Percentiles rank a stretch among this genome's conserved stretches.
Evolutionary conservation across 75 land plant genomes (phyloP).

Genomic region (Pinus albicaulis): DNA sequence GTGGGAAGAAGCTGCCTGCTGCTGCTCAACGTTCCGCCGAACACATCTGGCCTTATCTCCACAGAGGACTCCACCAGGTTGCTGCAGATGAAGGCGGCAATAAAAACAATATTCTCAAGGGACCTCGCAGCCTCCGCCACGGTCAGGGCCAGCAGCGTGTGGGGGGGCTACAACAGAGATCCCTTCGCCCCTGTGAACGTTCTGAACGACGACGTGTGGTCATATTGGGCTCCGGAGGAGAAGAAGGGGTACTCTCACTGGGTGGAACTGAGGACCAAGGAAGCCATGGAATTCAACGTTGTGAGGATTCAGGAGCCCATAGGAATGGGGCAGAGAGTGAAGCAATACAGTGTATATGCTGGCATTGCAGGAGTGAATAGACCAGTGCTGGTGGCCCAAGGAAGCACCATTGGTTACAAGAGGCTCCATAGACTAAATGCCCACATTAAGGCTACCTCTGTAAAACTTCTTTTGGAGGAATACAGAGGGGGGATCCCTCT

Average conservation of each 20-base stretch:
- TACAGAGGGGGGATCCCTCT: slow-evolving; percentile 41
- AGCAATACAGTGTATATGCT: slow-evolving; percentile 33
- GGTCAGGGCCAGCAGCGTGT: slow-evolving; percentile 63
- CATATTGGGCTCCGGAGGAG: slow-evolving; percentile 79
- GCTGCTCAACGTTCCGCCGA: slow-evolving; percentile 89
- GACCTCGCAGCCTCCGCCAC: slow-evolving; percentile 16
- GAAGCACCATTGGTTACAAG: slow-evolving; percentile 89
- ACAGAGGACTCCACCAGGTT: slow-evolving; percentile 39
- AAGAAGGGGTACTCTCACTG: slow-evolving; percentile 22
- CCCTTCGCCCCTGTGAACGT: slow-evolving; percentile 53
- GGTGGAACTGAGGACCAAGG: slow-evolving; percentile 26
- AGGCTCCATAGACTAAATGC: slow-evolving; percentile 57
- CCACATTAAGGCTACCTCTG: slow-evolving; percentile 18
- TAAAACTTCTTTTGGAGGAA: slow-evolving; percentile 30
- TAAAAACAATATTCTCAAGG: slow-evolving; percentile 39
- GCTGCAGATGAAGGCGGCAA: slow-evolving; percentile 37
- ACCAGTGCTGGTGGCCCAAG: slow-evolving; percentile 38
- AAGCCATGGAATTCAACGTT: slow-evolving; percentile 64
- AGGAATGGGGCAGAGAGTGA: slow-evolving; percentile 77
- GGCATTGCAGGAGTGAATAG: not conserved
- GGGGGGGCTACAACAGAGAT: slow-evolving; percentile 18
- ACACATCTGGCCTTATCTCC: slow-evolving; percentile 71
- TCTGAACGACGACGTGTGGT: slow-evolving; percentile 49
- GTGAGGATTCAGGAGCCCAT: slow-evolving; percentile 82
- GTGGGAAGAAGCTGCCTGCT: slow-evolving; percentile 91